phyloP scores from a whole-genome alignment of 164 flowering plant genomes.

The Vitis amurensis region DNA sequence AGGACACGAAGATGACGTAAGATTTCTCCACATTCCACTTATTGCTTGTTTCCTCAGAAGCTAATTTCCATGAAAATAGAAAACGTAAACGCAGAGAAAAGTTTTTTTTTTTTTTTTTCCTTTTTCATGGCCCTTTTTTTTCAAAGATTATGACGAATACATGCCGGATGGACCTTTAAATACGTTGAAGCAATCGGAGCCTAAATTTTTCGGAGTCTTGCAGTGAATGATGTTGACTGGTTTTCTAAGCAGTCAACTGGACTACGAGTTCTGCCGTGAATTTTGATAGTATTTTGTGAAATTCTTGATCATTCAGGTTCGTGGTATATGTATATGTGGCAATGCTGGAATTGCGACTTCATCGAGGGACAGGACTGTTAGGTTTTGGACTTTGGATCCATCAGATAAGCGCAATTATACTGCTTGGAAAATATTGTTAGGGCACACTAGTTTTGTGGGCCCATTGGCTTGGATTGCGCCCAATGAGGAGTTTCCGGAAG shows the following conservation, averaged over 20 bases:
- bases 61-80: not conserved
- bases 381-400: slow-evolving; percentile 65
- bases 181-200: no score
- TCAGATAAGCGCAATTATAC: slow-evolving; percentile 43
- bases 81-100: no score
- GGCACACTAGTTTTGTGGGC: slow-evolving; percentile 93
- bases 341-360: slow-evolving; percentile 78
- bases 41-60: not conserved
- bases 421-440: slow-evolving; percentile 57
- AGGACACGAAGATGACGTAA: slow-evolving; percentile 75
- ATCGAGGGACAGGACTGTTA: slow-evolving; percentile 80
- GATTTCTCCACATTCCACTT: slow-evolving; percentile 7
- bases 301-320: slow-evolving; percentile 47
- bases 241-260: no score
- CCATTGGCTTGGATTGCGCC: slow-evolving; percentile 90
- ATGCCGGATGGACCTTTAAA: no score
- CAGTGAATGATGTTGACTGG: no score
- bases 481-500: slow-evolving; percentile 60
- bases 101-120: no score
- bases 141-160: no score
- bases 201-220: no score
- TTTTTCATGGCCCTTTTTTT: no score
- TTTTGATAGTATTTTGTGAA: not conserved
- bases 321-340: slow-evolving; percentile 86
- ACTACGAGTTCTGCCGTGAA: not conserved